A percentile compares a stretch with the other conserved stretches of the same genome.
Conservation (phyloP, 2,329 filamentous ascomycete genomes). For the Talaromyces sp. region DNA sequence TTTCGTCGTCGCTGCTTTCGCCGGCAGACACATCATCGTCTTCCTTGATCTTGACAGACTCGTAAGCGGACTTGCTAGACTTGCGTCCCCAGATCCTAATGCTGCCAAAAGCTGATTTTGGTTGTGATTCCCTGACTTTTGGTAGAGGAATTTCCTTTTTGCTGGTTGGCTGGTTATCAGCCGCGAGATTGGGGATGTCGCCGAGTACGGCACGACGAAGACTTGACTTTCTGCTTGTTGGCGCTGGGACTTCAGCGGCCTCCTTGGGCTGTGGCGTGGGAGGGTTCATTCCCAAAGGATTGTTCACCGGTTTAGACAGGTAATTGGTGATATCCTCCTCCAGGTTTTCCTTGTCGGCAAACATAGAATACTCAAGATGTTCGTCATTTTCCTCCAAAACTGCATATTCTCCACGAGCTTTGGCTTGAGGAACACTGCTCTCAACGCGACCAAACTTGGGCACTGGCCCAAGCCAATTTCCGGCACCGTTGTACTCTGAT, state of each 20-base stretch:
- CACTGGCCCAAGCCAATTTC: slow-evolving; percentile 30
- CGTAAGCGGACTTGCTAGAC: slow-evolving; percentile 30
- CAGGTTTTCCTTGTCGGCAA: slow-evolving; percentile 32
- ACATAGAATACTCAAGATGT: slow-evolving; percentile 27
- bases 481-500: slow-evolving; percentile 22
- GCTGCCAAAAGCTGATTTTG: slow-evolving; percentile 18
- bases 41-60: slow-evolving; percentile 27
- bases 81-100: slow-evolving; percentile 28
- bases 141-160: not conserved
- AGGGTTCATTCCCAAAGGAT: slow-evolving; percentile 44
- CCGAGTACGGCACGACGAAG: slow-evolving; percentile 27
- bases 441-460: slow-evolving; percentile 24
- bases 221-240: slow-evolving; percentile 19
- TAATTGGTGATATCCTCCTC: slow-evolving; percentile 31
- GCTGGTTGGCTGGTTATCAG: slow-evolving; percentile 13
- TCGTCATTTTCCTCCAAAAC: slow-evolving; percentile 30
- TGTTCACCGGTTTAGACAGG: slow-evolving; percentile 29
- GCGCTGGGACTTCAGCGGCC: slow-evolving; percentile 16
- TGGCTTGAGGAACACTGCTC: slow-evolving; percentile 26
- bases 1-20: slow-evolving; percentile 18
- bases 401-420: slow-evolving; percentile 33
- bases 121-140: slow-evolving; percentile 11
- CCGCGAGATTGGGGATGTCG: slow-evolving; percentile 31
- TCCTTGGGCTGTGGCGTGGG: slow-evolving; percentile 35
- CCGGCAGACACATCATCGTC: slow-evolving; percentile 15